Percentiles rank a stretch among this genome's conserved stretches.
These are phyloP conservation scores for Tubosaeta brunneosetosa DNA, from an alignment of 768 basidiomycete genomes.

Conservation along the genomic window DNA sequence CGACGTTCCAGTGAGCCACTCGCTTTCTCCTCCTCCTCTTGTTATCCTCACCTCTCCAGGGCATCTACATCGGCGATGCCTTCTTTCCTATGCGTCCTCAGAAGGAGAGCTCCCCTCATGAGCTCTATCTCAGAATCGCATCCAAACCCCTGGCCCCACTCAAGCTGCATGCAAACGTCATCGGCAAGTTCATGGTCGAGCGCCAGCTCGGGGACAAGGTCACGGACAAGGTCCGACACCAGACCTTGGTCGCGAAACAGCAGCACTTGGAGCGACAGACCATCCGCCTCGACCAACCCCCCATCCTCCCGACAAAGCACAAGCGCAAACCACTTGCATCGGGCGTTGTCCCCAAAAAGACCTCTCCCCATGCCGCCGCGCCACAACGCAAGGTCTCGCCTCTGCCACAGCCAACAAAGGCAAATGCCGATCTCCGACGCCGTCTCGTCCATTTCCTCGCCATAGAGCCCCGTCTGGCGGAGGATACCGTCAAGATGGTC, in stretches of 20 bases:
- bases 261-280: constrained; percentile 47
- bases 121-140: constrained; percentile 66
- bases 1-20: constrained; percentile 47
- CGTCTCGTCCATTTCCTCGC: constrained; percentile 51
- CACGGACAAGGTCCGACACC: constrained; percentile 44
- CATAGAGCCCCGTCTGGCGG: constrained; percentile 42
- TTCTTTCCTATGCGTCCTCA: constrained; percentile 57
- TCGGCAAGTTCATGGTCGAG: constrained; percentile 67
- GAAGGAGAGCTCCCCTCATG: constrained; percentile 57
- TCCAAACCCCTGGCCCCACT: constrained; percentile 61
- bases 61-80: constrained; percentile 59
- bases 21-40: neutral
- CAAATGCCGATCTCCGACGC: constrained; percentile 24
- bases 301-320: constrained; percentile 35
- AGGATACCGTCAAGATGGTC: constrained; percentile 39
- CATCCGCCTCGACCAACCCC: constrained; percentile 39
- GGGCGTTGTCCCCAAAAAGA: constrained; percentile 25
- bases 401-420: constrained; percentile 18
- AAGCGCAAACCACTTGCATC: constrained; percentile 36
- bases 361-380: constrained; percentile 22
- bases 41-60: constrained; percentile 33
- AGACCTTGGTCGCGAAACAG: constrained; percentile 41
- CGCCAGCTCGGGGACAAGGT: constrained; percentile 49
- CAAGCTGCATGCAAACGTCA: constrained; percentile 68
- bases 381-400: constrained; percentile 31